Evolutionary conservation across 106 monocot genomes (phyloP), one percentile per base, ranked within the genome.

Genomic region (Dendrobium nobile): DNA sequence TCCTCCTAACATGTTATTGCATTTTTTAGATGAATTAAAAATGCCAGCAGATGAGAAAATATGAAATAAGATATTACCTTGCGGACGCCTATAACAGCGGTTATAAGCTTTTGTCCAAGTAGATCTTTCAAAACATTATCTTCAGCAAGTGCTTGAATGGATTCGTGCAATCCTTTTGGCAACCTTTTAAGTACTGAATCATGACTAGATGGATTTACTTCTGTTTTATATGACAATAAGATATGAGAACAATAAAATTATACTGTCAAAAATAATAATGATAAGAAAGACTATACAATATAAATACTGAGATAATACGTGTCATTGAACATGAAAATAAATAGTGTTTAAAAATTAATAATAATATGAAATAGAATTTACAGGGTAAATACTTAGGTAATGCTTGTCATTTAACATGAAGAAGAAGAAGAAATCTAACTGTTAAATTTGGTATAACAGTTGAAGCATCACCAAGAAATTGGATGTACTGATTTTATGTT

Each of bases 41-140:
- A 47, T 48, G 48, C 47, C 27, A 27, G 76, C 9, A 76, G 9
- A 33, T 41, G 74, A 6, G 3, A 74, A 74, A 4, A 1, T 41
- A 31, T 27, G 37, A 10, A 43, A 76, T 26, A 76, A 76, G 24
- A 76, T 18, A 73, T 77, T 84, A 99, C 98, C 95, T 87, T 88
- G 31, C 93, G 92, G 80, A 99, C 75, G 24, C 78, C 95, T 61
- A 87, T 77, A 54, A 93, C 85, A 67, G 93, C 82, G 54, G 80
- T 86, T 11, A 90, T 56, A 17, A 99, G 86, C 22, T 99, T 93
- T 84, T 99, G 86, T 22, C 99, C 93, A 26, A 99, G 82, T 26
- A 95, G 22, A 33, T 87, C 86, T 75, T 87, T 91, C 59, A 99
- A 82, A 82, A 89, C 43, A 43, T 79, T 47, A 65, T 99, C 87